These are phyloP conservation scores for Tolypocladium endophyticum DNA, from an alignment of 2,329 filamentous ascomycete species.

Conservation along the genomic window DNA sequence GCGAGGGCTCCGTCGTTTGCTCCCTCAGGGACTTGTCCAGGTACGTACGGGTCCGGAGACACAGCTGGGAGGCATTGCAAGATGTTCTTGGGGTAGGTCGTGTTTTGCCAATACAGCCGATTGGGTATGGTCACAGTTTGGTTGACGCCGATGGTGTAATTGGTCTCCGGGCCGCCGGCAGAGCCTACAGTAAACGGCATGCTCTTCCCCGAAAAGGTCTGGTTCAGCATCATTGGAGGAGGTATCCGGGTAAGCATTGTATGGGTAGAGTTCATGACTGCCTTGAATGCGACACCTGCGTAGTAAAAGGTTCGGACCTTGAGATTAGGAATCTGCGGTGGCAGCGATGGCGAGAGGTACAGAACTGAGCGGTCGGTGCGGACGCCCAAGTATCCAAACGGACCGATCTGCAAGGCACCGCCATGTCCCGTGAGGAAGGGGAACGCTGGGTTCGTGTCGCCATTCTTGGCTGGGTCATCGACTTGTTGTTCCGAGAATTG, in stretches of 20 bases:
- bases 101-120: conserved; percentile 41
- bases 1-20: neutral
- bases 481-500: conserved; percentile 59
- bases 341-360: conserved; percentile 49
- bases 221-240: conserved; percentile 40
- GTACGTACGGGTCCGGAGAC: conserved; percentile 30
- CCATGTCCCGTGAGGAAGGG: conserved; percentile 64
- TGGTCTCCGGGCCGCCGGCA: conserved; percentile 24
- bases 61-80: conserved; percentile 50
- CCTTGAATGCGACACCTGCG: conserved; percentile 14
- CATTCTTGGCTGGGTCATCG: conserved; percentile 52
- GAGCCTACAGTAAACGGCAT: conserved; percentile 50
- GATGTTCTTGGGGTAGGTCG: conserved; percentile 48
- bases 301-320: conserved; percentile 15
- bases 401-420: conserved; percentile 55
- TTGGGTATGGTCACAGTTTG: conserved; percentile 46
- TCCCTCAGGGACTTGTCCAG: neutral
- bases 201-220: conserved; percentile 36
- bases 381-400: conserved; percentile 59
- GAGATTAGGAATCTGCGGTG: conserved; percentile 43
- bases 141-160: conserved; percentile 35
- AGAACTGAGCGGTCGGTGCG: conserved; percentile 50
- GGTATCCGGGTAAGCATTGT: conserved; percentile 14
- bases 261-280: conserved; percentile 13
- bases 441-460: conserved; percentile 41